A percentile compares a stretch with the other conserved stretches of the same genome.
phyloP scores from a whole-genome alignment of 106 monocot genomes.

The Gastrodia elata region DNA sequence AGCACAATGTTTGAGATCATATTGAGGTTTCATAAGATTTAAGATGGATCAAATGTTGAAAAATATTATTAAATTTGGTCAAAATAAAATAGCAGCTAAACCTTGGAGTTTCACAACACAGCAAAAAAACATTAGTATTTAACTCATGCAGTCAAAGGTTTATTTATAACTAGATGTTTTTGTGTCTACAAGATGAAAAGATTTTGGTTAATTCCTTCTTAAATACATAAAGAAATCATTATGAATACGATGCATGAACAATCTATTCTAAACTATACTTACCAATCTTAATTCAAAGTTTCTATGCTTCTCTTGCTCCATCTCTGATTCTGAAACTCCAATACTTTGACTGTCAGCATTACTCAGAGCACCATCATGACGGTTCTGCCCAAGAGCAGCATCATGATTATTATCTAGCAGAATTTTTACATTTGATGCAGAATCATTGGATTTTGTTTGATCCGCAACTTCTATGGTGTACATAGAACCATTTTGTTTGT shows the following conservation, averaged over 20 bases:
- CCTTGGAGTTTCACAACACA: not conserved
- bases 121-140: not conserved
- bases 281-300: not conserved
- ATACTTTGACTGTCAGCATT: not conserved
- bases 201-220: not conserved
- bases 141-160: not conserved
- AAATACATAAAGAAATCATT: not conserved
- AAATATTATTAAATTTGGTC: not conserved
- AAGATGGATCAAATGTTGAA: not conserved
- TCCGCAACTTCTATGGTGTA: not conserved
- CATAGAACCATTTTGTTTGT: not conserved
- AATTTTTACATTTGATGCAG: not conserved
- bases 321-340: slow-evolving; percentile 1
- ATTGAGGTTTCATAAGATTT: not conserved
- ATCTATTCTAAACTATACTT: not conserved
- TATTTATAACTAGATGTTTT: not conserved
- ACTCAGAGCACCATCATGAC: not conserved
- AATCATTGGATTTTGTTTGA: not conserved
- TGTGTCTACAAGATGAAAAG: not conserved
- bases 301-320: not conserved
- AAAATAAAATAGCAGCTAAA: not conserved
- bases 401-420: not conserved
- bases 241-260: not conserved
- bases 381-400: not conserved
- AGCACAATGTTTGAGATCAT: not conserved